Percentiles rank a stretch among this genome's conserved stretches.
phyloP scores from a whole-genome alignment of 2,329 filamentous ascomycete species.

The Fusarium pseudoanthophilum region DNA sequence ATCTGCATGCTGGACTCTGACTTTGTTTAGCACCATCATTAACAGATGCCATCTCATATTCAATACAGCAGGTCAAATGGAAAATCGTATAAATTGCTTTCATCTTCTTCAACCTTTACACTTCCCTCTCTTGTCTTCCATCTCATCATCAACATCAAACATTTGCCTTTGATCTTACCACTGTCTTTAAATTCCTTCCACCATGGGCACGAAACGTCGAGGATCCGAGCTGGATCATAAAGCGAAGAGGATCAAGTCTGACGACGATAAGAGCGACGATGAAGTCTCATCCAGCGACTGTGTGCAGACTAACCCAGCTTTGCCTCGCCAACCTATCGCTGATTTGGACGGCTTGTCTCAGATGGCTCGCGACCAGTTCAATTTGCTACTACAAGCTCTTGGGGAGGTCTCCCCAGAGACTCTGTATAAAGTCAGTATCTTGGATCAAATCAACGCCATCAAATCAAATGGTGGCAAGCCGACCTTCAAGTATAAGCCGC shows the following conservation, averaged over 20 bases:
- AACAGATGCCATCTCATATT: accelerated
- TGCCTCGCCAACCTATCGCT: accelerated
- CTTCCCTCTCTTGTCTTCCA: accelerated
- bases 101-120: accelerated
- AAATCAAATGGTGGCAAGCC: background rate
- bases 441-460: background rate
- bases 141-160: accelerated
- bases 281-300: accelerated
- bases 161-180: too few relatives aligned
- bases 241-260: background rate
- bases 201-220: background rate
- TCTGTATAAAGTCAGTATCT: accelerated
- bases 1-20: background rate
- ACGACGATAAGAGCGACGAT: accelerated
- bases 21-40: background rate
- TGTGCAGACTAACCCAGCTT: background rate
- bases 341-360: too few relatives aligned
- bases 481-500: accelerated
- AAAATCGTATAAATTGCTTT: background rate
- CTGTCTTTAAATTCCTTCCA: background rate
- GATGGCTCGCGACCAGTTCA: background rate
- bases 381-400: background rate
- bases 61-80: accelerated
- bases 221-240: background rate
- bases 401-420: background rate